phyloP scores from a whole-genome alignment of 116 monocot species.

The Cymodocea nodosa region DNA sequence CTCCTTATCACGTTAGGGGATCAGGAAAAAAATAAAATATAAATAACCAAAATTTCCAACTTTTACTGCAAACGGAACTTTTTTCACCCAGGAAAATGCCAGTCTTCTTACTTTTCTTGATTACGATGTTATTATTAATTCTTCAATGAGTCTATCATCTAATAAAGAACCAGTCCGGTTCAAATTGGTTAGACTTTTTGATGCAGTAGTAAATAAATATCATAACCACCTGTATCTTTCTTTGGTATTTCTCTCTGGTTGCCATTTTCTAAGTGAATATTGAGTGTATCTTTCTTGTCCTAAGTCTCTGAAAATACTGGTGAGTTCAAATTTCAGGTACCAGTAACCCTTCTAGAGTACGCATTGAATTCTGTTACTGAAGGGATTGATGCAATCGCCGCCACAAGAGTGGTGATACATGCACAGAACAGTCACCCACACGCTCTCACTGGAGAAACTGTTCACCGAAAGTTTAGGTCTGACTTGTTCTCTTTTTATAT shows the following conservation, averaged over 20 bases:
- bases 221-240: too few species aligned
- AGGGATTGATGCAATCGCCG: constrained; percentile 80
- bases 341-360: constrained; percentile 61
- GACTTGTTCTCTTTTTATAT: not conserved
- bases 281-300: not conserved
- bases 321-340: constrained; percentile 35
- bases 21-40: too few species aligned
- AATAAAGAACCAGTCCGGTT: not conserved
- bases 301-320: not conserved
- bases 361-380: constrained; percentile 69
- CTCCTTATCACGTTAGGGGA: too few species aligned
- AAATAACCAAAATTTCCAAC: too few species aligned
- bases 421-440: constrained; percentile 29
- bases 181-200: not conserved
- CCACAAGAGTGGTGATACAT: constrained; percentile 61
- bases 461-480: constrained; percentile 55
- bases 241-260: too few species aligned
- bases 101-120: too few species aligned
- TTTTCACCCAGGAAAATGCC: too few species aligned
- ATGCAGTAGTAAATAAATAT: too few species aligned
- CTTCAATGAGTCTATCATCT: not conserved
- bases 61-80: too few species aligned
- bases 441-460: constrained; percentile 31
- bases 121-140: too few species aligned
- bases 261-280: too few species aligned